Percentiles rank a stretch among this genome's conserved stretches.
Evolutionary conservation across 2,329 filamentous ascomycete genomes (phyloP).

Genomic region (Beauveria bassiana): DNA sequence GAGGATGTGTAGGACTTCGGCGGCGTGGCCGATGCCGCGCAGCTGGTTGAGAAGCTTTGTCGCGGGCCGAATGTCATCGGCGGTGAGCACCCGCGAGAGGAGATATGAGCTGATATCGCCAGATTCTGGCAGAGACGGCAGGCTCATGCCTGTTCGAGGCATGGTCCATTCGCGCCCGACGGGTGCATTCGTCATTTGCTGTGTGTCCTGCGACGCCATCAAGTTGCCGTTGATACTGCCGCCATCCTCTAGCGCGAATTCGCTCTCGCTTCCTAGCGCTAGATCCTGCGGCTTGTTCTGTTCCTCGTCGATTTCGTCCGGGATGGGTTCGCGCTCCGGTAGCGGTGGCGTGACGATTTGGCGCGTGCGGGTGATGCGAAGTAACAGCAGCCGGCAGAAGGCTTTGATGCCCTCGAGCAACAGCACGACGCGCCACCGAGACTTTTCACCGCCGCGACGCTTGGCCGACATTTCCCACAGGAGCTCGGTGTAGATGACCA

Average conservation of each 20-base stretch:
- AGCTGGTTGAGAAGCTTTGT: slow-evolving; percentile 77
- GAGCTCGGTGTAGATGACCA: slow-evolving; percentile 90
- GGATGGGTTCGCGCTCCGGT: slow-evolving; percentile 76
- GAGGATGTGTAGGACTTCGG: slow-evolving; percentile 87
- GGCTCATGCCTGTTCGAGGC: slow-evolving; percentile 83
- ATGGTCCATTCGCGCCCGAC: slow-evolving; percentile 69
- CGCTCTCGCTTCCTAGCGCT: slow-evolving; percentile 32
- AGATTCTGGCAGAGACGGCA: slow-evolving; percentile 74
- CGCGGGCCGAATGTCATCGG: slow-evolving; percentile 93
- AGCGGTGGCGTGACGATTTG: slow-evolving; percentile 77
- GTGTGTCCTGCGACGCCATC: slow-evolving; percentile 22
- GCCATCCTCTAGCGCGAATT: slow-evolving; percentile 32
- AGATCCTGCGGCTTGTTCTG: slow-evolving; percentile 31
- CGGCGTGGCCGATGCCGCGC: slow-evolving; percentile 64
- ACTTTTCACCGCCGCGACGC: slow-evolving; percentile 67
- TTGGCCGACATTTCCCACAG: slow-evolving; percentile 98
- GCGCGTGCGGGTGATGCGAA: slow-evolving; percentile 75
- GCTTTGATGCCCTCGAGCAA: slow-evolving; percentile 82
- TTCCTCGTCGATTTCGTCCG: slow-evolving; percentile 39
- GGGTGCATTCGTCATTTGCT: slow-evolving; percentile 22
- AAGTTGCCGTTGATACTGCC: background rate
- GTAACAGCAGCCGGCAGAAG: slow-evolving; percentile 68
- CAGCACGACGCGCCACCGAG: slow-evolving; percentile 81
- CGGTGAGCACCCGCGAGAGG: slow-evolving; percentile 80
- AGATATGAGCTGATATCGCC: slow-evolving; percentile 82